These are phyloP conservation scores for Colletotrichum navitas DNA, from an alignment of 2,329 filamentous ascomycete genomes.

Conservation along the genomic window DNA sequence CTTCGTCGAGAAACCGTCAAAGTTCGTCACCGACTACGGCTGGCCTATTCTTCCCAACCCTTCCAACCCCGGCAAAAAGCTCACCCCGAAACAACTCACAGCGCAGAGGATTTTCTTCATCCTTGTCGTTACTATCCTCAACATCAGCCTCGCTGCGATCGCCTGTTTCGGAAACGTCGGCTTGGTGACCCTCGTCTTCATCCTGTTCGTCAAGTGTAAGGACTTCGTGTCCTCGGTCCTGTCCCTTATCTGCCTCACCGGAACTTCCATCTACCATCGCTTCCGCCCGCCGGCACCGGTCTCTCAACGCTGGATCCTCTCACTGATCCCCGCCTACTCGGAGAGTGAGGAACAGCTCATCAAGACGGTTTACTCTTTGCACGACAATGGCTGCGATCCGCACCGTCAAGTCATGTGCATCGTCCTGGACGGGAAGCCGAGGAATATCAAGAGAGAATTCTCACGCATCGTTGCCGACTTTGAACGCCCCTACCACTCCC, in stretches of 20 bases:
- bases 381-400: slow-evolving; percentile 19
- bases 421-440: slow-evolving; percentile 17
- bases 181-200: slow-evolving; percentile 15
- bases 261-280: slow-evolving; percentile 11
- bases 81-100: slow-evolving; percentile 15
- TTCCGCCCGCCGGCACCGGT: slow-evolving; percentile 21
- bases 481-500: slow-evolving; percentile 25
- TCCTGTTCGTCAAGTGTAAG: slow-evolving; percentile 24
- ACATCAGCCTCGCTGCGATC: slow-evolving; percentile 9
- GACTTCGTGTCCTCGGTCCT: slow-evolving; percentile 18
- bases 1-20: slow-evolving; percentile 8
- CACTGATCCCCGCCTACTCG: slow-evolving; percentile 24
- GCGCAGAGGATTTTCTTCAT: slow-evolving; percentile 3
- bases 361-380: slow-evolving; percentile 27
- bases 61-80: slow-evolving; percentile 14
- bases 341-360: slow-evolving; percentile 27
- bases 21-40: slow-evolving; percentile 24
- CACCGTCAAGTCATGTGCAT: slow-evolving; percentile 27
- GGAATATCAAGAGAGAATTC: slow-evolving; percentile 24
- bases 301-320: slow-evolving; percentile 22
- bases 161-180: slow-evolving; percentile 16
- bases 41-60: slow-evolving; percentile 21
- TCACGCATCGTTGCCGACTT: slow-evolving; percentile 23
- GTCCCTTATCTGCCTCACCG: slow-evolving; percentile 9
- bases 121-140: slow-evolving; percentile 5